A percentile compares a stretch with the other conserved stretches of the same genome.
phyloP scores from a whole-genome alignment of 331 rosid species.

The Acacia pycnantha region DNA sequence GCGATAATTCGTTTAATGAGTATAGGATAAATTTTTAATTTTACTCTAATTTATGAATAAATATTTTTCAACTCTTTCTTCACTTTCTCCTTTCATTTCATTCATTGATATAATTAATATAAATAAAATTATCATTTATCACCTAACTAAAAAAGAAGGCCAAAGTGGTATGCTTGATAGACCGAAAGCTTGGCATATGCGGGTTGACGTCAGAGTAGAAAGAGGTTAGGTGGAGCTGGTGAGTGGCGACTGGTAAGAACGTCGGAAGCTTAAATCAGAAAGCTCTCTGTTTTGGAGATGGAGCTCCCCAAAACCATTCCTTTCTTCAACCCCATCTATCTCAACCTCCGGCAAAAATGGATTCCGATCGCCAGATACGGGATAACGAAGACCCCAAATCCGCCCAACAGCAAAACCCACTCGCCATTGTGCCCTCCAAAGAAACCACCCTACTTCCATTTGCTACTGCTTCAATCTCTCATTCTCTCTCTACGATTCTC shows the following conservation, averaged over 20 bases:
- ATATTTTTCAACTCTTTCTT: no score
- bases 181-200: not conserved
- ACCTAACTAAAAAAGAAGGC: no score
- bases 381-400: slow-evolving; percentile 45
- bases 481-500: slow-evolving; percentile 59
- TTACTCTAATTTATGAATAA: no score
- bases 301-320: not conserved
- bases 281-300: not conserved
- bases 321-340: not conserved
- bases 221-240: slow-evolving; percentile 3
- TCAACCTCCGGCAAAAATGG: slow-evolving; percentile 38
- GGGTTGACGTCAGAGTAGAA: not conserved
- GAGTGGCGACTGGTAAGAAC: not conserved
- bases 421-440: slow-evolving; percentile 21
- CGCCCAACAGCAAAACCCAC: slow-evolving; percentile 47
- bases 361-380: slow-evolving; percentile 22
- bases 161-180: not conserved
- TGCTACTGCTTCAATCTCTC: slow-evolving; percentile 66
- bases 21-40: no score
- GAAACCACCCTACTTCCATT: slow-evolving; percentile 35
- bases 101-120: no score
- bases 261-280: not conserved
- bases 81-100: no score
- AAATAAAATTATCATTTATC: no score
- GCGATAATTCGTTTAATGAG: no score